Conservation (phyloP, 2,329 filamentous ascomycete species). For the Aspergillus arachidicola region DNA sequence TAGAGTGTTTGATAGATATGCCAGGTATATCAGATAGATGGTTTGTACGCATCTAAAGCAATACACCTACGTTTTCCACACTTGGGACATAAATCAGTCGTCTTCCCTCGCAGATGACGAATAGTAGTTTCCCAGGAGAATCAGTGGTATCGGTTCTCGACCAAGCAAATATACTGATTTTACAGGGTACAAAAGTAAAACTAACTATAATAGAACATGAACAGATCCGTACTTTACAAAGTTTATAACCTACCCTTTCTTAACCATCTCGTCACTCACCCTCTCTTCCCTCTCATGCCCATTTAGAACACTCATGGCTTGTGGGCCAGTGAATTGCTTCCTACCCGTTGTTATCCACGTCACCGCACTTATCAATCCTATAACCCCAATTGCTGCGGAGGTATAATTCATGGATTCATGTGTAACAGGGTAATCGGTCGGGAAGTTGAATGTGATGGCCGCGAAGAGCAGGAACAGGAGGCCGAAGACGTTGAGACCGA, state of each 20-base stretch:
- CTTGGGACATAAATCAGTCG: too few species aligned
- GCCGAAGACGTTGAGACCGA: conserved; percentile 52
- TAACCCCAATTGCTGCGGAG: conserved; percentile 57
- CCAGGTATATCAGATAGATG: not conserved
- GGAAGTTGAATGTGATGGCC: conserved; percentile 60
- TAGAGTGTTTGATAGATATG: not conserved
- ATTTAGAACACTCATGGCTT: conserved; percentile 22
- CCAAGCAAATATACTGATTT: too few species aligned
- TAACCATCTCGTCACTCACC: not conserved
- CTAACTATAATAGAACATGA: too few species aligned
- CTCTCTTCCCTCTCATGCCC: not conserved
- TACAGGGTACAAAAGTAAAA: too few species aligned
- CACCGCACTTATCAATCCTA: conserved; percentile 53
- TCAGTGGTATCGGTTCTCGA: too few species aligned
- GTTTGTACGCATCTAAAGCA: not conserved
- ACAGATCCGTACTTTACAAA: too few species aligned
- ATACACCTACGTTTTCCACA: not conserved
- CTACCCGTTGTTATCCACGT: conserved; percentile 57
- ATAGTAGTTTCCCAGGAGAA: too few species aligned
- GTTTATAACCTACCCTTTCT: not conserved
- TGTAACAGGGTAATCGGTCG: conserved; percentile 53
- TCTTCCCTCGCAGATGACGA: too few species aligned
- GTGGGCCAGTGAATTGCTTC: conserved; percentile 55
- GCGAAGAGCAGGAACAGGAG: conserved; percentile 57
- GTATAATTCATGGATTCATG: conserved; percentile 63